Evolutionary conservation across 2,329 filamentous ascomycete species (phyloP).

Genomic region (Botryotinia calthae): DNA sequence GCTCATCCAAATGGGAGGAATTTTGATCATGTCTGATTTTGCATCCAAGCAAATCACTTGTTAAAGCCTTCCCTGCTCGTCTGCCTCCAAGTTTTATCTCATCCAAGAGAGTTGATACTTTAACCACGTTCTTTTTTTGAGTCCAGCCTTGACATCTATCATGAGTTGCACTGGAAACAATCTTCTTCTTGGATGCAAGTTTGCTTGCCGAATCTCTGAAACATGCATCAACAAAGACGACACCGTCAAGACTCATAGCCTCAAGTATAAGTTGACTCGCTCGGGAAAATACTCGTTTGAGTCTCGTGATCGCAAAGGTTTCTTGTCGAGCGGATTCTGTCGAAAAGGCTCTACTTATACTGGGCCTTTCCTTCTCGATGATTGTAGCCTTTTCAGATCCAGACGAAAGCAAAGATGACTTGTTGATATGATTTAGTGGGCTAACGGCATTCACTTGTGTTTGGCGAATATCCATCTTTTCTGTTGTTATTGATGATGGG

Average conservation of each 20-base stretch:
- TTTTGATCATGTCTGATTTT: not conserved
- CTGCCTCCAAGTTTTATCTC: not conserved
- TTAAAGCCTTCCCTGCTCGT: not conserved
- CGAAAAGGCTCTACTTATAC: constrained; percentile 16
- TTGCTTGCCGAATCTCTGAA: constrained; percentile 22
- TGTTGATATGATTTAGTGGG: not conserved
- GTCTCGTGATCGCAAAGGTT: constrained; percentile 11
- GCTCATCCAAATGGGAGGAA: not conserved
- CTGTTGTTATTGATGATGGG: too few relatives aligned
- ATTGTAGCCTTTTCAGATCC: not conserved
- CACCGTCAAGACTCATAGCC: constrained; percentile 27
- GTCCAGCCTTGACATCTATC: not conserved
- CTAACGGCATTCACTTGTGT: not conserved
- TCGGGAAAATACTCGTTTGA: constrained; percentile 25
- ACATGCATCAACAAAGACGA: constrained; percentile 29
- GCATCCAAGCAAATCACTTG: constrained; percentile 19
- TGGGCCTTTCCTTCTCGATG: not conserved
- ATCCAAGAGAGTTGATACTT: not conserved
- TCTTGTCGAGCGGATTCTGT: constrained; percentile 4
- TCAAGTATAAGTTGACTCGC: constrained; percentile 29
- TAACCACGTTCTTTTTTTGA: not conserved
- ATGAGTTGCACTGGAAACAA: not conserved
- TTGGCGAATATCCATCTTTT: not conserved
- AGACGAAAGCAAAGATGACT: not conserved
- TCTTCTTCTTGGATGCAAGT: not conserved